phyloP scores from a whole-genome alignment of 257 asterid species.

The Ligustrum vulgare region DNA sequence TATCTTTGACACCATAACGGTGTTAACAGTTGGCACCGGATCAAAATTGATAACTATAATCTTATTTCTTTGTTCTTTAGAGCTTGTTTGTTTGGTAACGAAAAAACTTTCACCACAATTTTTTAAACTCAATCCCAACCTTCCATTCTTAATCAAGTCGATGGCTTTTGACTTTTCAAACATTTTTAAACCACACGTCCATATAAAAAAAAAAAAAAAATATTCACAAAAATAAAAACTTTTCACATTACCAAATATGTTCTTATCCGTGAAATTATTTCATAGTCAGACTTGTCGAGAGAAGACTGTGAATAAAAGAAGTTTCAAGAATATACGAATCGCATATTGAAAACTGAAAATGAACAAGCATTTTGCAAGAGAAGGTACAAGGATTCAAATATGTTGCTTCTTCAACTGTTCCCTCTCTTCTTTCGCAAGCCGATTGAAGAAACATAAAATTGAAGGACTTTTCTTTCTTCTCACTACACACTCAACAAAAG shows the following conservation, averaged over 20 bases:
- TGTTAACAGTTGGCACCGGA: too few species aligned
- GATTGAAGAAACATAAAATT: constrained; percentile 4
- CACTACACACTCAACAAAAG: not conserved
- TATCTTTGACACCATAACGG: too few species aligned
- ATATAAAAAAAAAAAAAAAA: too few species aligned
- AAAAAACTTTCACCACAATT: too few species aligned
- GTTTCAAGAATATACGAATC: not conserved
- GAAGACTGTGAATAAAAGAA: not conserved
- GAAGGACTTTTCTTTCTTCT: constrained; percentile 6
- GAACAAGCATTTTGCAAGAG: not conserved
- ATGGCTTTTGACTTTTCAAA: too few species aligned
- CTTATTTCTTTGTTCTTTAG: not conserved
- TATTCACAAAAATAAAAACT: too few species aligned
- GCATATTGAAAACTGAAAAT: not conserved
- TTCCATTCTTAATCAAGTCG: too few species aligned
- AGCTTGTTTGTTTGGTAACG: too few species aligned
- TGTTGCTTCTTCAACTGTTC: not conserved
- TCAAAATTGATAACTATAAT: too few species aligned
- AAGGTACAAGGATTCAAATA: not conserved
- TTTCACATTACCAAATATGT: too few species aligned
- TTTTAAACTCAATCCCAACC: too few species aligned
- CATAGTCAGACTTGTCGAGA: not conserved
- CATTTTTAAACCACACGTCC: too few species aligned
- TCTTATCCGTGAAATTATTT: not conserved
- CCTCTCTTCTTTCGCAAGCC: not conserved